Percentiles rank a stretch among this genome's conserved stretches.
phyloP scores from a whole-genome alignment of 2,329 filamentous ascomycete genomes.

The Verticillium dahliae region DNA sequence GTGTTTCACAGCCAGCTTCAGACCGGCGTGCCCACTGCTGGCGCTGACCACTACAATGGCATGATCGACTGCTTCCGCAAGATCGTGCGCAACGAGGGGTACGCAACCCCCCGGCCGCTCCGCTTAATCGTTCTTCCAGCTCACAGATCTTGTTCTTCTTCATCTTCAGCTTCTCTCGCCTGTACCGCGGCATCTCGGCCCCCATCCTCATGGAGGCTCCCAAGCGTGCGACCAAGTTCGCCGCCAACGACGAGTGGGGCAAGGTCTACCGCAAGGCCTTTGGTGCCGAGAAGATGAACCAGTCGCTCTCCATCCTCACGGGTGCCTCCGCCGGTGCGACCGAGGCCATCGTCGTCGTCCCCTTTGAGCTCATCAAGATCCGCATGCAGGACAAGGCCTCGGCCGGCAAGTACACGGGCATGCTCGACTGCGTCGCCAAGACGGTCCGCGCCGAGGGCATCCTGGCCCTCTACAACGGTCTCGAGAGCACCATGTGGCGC shows the following conservation, averaged over 20 bases:
- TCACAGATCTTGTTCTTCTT: neutral
- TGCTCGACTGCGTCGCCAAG: slow-evolving; percentile 73
- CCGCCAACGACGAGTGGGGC: slow-evolving; percentile 98
- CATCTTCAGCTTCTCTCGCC: slow-evolving; percentile 62
- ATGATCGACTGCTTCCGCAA: slow-evolving; percentile 98
- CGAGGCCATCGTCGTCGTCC: slow-evolving; percentile 93
- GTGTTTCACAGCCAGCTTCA: slow-evolving; percentile 67
- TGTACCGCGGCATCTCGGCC: slow-evolving; percentile 93
- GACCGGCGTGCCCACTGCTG: slow-evolving; percentile 59
- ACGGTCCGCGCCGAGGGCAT: slow-evolving; percentile 78
- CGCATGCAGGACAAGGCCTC: slow-evolving; percentile 93
- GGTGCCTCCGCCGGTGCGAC: slow-evolving; percentile 93
- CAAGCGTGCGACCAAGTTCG: slow-evolving; percentile 97
- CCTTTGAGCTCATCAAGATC: slow-evolving; percentile 98
- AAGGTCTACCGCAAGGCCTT: slow-evolving; percentile 87
- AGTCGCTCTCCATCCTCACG: slow-evolving; percentile 84
- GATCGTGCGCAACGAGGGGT: slow-evolving; percentile 95
- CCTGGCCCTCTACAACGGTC: slow-evolving; percentile 89
- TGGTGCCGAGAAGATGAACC: slow-evolving; percentile 79
- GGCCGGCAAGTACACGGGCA: slow-evolving; percentile 78
- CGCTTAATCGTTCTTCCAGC: slow-evolving; percentile 1
- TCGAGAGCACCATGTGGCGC: slow-evolving; percentile 95
- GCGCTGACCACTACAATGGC: slow-evolving; percentile 85
- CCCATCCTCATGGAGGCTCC: slow-evolving; percentile 95
- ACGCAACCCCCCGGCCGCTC: slow-evolving; percentile 22